Conservation (phyloP, 2,329 filamentous ascomycete genomes). For the Pestalotiopsis sp. region DNA sequence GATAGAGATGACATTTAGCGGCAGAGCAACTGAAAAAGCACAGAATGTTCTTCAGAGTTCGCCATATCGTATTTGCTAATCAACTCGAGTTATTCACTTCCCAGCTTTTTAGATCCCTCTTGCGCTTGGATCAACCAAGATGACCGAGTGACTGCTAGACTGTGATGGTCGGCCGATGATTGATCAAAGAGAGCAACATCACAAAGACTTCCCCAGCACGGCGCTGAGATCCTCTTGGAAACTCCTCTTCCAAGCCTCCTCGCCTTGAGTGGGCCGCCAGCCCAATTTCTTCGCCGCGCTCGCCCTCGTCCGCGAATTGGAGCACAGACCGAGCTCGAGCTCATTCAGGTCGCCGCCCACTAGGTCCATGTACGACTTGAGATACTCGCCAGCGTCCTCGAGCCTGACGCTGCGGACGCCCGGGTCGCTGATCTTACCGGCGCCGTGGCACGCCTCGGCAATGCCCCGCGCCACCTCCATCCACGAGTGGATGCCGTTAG, state of each 20-base stretch:
- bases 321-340: slow-evolving; percentile 32
- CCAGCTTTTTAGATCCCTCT: too few relatives aligned
- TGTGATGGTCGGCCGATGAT: neutral
- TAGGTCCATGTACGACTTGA: slow-evolving; percentile 25
- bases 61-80: too few relatives aligned
- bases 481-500: slow-evolving; percentile 43
- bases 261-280: slow-evolving; percentile 35
- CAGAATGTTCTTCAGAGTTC: too few relatives aligned
- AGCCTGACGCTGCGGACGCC: slow-evolving; percentile 30
- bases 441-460: slow-evolving; percentile 32
- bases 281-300: slow-evolving; percentile 29
- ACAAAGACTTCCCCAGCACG: neutral
- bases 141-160: neutral
- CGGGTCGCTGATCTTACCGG: slow-evolving; percentile 32
- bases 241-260: slow-evolving; percentile 17
- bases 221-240: neutral
- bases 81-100: too few relatives aligned
- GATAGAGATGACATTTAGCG: too few relatives aligned
- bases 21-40: too few relatives aligned
- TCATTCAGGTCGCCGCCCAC: slow-evolving; percentile 31
- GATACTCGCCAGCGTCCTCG: slow-evolving; percentile 21
- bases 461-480: slow-evolving; percentile 38
- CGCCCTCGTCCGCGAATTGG: slow-evolving; percentile 28
- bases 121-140: too few relatives aligned
- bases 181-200: neutral